Base-by-base conservation (phyloP, 2,329 filamentous ascomycete genomes). In the Fusarium scirpi region DNA sequence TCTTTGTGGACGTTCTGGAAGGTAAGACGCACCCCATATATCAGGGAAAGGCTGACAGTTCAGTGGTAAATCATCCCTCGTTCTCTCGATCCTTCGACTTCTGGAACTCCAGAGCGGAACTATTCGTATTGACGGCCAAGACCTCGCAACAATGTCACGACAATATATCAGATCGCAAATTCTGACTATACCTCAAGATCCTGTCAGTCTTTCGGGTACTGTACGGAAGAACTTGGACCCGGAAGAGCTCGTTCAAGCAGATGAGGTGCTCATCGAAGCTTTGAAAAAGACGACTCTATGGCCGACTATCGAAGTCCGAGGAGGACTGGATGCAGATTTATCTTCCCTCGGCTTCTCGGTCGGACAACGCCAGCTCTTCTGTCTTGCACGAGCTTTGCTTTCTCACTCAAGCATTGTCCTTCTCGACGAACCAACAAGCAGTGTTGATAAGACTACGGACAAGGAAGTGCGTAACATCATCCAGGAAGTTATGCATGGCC, bases 41-140 rank as follows among this genome's bases (percentile, higher is more conserved):
- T 13, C 1, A 16, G 3, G 2, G 24, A 10, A 22, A 12, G 9
- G 13, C 63, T 70, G 6, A 70, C 9, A 1, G 8, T 5, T 8
- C 12, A 86, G 84, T 58, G 85, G 86, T 3, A 87, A 87, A 74
- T 84, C 82, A 0, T 85, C 84, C 0, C 77, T 87, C 2, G 74
- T 86, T 0, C 77, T 84, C 3, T 78, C 82, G 0, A 77, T 88
- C 3, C 80, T 87, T 20, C 81, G 84, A 8, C 80, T 88, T 46
- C 69, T 87, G 4, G 84, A 87, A 22, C 71, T 82, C 3, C 78
- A 78, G 2, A 47, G 61, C 6, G 75, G 76, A 34, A 77, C 57
- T 12, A 84, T 88, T 24, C 70, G 58, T 0, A 79, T 88, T 10
- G 84, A 86, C 47, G 79, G 76, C 1, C 61, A 83, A 7, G 81